Evolutionary conservation across 2,329 filamentous ascomycete species (phyloP).

Genomic region (Coniochaeta hoffmannii): DNA sequence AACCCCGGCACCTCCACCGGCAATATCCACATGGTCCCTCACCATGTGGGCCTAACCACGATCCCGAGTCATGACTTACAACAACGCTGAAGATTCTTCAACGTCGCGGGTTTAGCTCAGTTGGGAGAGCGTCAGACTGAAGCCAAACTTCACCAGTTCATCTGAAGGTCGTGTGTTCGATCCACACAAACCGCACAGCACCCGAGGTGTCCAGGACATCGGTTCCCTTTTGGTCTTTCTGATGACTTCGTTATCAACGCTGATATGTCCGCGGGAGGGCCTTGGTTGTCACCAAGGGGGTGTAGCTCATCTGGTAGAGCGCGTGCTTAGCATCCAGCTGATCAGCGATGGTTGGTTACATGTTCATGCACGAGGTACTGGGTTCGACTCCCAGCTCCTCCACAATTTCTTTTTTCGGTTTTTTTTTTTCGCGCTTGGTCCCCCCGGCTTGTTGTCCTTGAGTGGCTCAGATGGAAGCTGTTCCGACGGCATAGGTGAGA

Average conservation of each 20-base stretch:
- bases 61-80: neutral
- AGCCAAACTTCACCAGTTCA: neutral
- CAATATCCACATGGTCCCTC: neutral
- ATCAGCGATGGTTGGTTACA: neutral
- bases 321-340: neutral
- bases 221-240: neutral
- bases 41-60: neutral
- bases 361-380: neutral
- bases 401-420: neutral
- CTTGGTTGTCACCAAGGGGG: neutral
- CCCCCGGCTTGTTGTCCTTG: no score
- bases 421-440: no score
- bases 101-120: neutral
- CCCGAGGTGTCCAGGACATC: neutral
- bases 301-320: neutral
- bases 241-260: neutral
- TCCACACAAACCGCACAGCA: neutral
- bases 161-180: neutral
- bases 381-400: neutral
- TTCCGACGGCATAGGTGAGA: no score
- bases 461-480: no score
- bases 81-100: neutral
- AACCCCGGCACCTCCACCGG: no score
- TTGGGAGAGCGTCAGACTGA: constrained; percentile 1
- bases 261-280: no score